Conservation (phyloP, 176 grass and related monocot species). For the Rhynchospora pubera region DNA sequence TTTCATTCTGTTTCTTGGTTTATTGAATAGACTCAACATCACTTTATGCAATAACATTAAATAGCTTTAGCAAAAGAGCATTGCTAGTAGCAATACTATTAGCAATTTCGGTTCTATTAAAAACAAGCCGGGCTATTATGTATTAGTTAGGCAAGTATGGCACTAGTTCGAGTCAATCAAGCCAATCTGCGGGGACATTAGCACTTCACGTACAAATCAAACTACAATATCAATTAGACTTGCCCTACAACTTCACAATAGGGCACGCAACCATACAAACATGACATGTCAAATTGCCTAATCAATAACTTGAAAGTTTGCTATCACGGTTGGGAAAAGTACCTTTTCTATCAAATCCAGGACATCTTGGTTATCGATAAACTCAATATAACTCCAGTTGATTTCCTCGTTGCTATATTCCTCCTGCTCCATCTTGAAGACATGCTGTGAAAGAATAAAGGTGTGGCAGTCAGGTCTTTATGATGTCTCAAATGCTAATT, state of each 20-base stretch:
- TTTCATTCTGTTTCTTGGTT: neutral
- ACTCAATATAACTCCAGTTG: slow-evolving; percentile 99
- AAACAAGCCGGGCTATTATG: neutral
- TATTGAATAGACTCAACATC: neutral
- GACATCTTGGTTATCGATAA: slow-evolving; percentile 99
- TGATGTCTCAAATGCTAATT: neutral
- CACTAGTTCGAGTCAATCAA: neutral
- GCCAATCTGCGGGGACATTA: neutral
- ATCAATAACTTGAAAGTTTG: neutral
- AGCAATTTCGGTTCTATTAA: neutral
- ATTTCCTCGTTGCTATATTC: slow-evolving; percentile 96
- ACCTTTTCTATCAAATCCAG: slow-evolving; percentile 99
- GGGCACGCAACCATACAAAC: neutral
- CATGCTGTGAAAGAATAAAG: slow-evolving; percentile 59
- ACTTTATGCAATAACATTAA: neutral
- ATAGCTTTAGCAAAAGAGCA: neutral
- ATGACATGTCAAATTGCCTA: neutral
- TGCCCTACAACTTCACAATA: neutral
- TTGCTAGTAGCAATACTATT: neutral
- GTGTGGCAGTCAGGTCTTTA: neutral
- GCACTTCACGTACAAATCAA: neutral
- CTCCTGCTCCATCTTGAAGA: slow-evolving; percentile 99
- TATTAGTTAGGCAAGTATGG: neutral
- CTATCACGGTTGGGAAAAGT: slow-evolving; percentile 6
- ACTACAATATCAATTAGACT: neutral